Conservation (phyloP, 106 monocot species). For the Platanthera zijinensis region DNA sequence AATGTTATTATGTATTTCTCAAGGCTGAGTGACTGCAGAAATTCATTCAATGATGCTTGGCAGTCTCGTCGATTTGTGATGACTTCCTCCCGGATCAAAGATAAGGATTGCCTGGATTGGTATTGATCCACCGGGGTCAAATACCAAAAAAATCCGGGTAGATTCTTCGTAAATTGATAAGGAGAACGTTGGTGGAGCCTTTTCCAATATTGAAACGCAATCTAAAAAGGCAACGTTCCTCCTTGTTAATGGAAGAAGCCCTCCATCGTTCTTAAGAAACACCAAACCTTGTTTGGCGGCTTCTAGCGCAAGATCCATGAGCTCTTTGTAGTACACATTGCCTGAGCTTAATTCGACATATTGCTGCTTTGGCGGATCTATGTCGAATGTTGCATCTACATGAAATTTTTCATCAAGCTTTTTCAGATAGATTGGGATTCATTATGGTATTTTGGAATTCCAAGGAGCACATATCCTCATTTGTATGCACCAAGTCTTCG, state of each 20-base stretch:
- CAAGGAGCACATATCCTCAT: conserved; percentile 12
- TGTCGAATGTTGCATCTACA: conserved; percentile 43
- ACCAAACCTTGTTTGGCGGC: conserved; percentile 61
- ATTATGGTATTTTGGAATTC: background rate
- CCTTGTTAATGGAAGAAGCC: conserved; percentile 43
- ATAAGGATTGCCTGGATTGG: no score
- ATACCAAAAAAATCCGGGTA: no score
- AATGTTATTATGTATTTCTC: no score
- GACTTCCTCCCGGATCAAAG: no score
- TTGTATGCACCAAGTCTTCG: conserved; percentile 1
- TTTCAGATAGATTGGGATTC: conserved; percentile 19
- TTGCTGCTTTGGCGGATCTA: conserved; percentile 21
- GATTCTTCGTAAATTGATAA: no score
- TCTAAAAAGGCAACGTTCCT: conserved; percentile 6
- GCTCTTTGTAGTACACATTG: conserved; percentile 41
- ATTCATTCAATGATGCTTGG: no score
- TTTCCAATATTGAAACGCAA: no score
- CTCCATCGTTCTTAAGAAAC: conserved; percentile 55
- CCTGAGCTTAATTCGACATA: conserved; percentile 27
- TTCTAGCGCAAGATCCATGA: conserved; percentile 53
- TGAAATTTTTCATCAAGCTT: background rate
- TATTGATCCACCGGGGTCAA: no score
- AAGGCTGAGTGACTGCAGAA: no score
- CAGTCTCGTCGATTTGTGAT: no score
- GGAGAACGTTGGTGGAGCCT: no score